Evolutionary conservation across 768 basidiomycete genomes (phyloP).

Genomic region (Omphalotus guepiniiformis): DNA sequence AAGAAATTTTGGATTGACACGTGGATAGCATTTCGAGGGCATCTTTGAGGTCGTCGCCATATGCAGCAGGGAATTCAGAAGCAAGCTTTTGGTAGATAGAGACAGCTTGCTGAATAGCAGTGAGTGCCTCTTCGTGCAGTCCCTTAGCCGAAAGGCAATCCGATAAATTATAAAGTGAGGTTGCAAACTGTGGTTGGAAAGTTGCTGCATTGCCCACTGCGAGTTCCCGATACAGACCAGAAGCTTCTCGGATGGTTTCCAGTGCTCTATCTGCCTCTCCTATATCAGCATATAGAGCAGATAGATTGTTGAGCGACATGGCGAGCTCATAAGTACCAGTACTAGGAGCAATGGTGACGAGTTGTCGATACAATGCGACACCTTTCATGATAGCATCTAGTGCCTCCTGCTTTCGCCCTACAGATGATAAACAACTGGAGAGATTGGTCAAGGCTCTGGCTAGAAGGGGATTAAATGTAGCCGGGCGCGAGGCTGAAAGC

Average conservation of each 20-base stretch:
- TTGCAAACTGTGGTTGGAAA: constrained; percentile 7
- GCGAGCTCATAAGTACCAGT: constrained; percentile 5
- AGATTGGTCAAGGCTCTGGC: not conserved
- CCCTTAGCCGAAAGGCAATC: constrained; percentile 7
- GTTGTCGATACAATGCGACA: not conserved
- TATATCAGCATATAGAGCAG: not conserved
- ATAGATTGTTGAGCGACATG: constrained; percentile 7
- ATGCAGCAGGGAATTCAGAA: not conserved
- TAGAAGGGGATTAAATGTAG: not conserved
- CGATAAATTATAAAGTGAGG: constrained; percentile 8
- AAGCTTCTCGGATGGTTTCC: constrained; percentile 6
- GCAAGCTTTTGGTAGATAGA: not conserved
- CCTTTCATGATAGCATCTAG: not conserved
- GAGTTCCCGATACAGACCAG: constrained; percentile 4
- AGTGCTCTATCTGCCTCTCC: constrained; percentile 8
- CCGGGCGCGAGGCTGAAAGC: not conserved
- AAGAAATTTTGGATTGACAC: too few species aligned
- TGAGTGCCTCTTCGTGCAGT: constrained; percentile 7
- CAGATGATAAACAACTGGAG: not conserved
- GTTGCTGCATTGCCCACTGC: constrained; percentile 1
- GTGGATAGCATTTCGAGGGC: too few species aligned
- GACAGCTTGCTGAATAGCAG: constrained; percentile 4
- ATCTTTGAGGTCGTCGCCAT: not conserved
- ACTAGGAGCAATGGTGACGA: not conserved
- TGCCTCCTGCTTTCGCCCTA: not conserved